Conservation (phyloP, 306 rosid genomes). For the Luffa acutangula region DNA sequence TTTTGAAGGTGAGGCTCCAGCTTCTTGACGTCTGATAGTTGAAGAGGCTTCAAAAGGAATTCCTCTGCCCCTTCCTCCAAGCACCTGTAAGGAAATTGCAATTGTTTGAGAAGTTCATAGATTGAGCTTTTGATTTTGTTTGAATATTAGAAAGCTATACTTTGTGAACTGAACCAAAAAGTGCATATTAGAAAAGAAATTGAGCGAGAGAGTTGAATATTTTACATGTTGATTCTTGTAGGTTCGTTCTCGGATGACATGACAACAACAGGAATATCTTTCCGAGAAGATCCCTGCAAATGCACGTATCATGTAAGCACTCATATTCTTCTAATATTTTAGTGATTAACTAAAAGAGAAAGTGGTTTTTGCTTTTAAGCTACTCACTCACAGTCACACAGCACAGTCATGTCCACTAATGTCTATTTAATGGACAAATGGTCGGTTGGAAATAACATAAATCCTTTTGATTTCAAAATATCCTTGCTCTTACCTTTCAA, state of each 20-base stretch:
- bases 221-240: constrained; percentile 73
- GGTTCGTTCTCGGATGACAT: constrained; percentile 99
- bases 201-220: not conserved
- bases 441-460: not conserved
- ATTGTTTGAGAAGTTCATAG: not conserved
- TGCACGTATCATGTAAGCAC: not conserved
- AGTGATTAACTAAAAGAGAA: not conserved
- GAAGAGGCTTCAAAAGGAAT: constrained; percentile 84
- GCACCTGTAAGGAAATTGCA: constrained; percentile 45
- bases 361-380: not conserved
- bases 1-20: constrained; percentile 57
- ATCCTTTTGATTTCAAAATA: not conserved
- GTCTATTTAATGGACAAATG: not conserved
- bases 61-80: constrained; percentile 90
- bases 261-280: constrained; percentile 82
- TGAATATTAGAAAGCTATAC: not conserved
- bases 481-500: not conserved
- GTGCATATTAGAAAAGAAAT: not conserved
- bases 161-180: not conserved
- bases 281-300: constrained; percentile 89
- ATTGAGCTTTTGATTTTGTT: not conserved
- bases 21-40: constrained; percentile 68
- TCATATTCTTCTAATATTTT: not conserved
- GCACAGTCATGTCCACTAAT: not conserved
- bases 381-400: not conserved